A percentile compares a stretch with the other conserved stretches of the same genome.
These are phyloP conservation scores for Vachellia pachyceras DNA, from an alignment of 306 rosid species.

Conservation along the genomic window DNA sequence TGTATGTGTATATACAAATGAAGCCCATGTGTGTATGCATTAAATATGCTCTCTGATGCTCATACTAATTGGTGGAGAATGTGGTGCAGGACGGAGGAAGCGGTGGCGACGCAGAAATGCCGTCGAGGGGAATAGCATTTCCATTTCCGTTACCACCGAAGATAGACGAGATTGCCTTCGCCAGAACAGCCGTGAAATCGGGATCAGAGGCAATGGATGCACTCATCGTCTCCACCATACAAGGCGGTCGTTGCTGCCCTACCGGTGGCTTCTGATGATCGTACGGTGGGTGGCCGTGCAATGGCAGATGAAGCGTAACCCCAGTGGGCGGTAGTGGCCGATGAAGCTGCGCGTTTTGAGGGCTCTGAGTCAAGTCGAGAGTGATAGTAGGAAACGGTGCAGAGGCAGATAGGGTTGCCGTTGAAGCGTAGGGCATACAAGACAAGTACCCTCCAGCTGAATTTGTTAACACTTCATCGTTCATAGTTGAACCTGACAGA, in stretches of 20 bases:
- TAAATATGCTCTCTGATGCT: background rate
- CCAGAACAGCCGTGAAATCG: no score
- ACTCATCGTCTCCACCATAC: no score
- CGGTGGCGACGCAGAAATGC: constrained; percentile 33
- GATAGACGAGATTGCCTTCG: no score
- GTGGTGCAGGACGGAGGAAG: constrained; percentile 62
- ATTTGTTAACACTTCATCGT: constrained; percentile 35
- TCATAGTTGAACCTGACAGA: constrained; percentile 45
- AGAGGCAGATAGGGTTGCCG: constrained; percentile 58
- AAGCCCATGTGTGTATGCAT: background rate
- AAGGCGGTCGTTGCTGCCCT: no score
- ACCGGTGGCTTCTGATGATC: no score
- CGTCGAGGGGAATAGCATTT: background rate
- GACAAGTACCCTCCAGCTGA: constrained; percentile 36
- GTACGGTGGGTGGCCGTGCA: no score
- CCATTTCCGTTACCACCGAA: no score
- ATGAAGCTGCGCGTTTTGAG: constrained; percentile 29
- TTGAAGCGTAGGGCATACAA: constrained; percentile 43
- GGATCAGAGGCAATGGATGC: no score
- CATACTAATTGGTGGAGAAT: constrained; percentile 52
- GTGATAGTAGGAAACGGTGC: constrained; percentile 59
- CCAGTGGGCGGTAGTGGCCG: no score
- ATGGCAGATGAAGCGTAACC: no score
- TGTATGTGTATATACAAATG: no score
- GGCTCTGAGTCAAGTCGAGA: constrained; percentile 55